Evolutionary conservation across 371 early-diverging fungal genomes (phyloP).

Genomic region (Ecytonucleospora hepatopenaei): DNA sequence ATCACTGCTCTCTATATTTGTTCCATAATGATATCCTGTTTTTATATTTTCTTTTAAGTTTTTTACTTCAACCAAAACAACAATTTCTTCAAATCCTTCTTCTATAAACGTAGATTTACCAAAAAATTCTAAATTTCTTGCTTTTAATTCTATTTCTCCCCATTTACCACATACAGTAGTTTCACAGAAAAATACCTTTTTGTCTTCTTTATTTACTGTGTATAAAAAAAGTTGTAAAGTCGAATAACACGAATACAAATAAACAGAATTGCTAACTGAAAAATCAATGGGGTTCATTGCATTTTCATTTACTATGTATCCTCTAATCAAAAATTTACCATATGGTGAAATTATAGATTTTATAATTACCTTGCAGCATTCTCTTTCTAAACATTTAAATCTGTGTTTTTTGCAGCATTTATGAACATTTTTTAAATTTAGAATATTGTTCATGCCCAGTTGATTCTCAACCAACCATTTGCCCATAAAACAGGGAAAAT

Average conservation of each 20-base stretch:
- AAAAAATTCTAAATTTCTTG: neutral
- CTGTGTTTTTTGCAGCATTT: too few relatives aligned
- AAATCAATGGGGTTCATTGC: neutral
- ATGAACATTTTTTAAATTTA: too few relatives aligned
- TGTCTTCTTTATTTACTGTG: neutral
- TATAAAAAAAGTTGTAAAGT: neutral
- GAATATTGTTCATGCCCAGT: too few relatives aligned
- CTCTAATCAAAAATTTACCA: neutral
- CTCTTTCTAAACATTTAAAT: neutral
- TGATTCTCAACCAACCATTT: too few relatives aligned
- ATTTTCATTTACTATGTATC: neutral
- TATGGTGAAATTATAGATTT: neutral
- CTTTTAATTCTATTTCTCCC: neutral
- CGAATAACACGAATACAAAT: neutral
- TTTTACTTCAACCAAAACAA: neutral
- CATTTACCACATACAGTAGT: neutral
- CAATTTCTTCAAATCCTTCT: neutral
- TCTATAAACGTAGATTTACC: neutral
- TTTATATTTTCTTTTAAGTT: neutral
- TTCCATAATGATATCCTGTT: neutral
- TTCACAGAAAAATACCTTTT: neutral
- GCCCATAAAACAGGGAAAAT: too few relatives aligned
- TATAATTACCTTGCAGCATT: neutral
- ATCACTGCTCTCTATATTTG: too few relatives aligned
- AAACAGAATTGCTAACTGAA: neutral